phyloP scores from a whole-genome alignment of 2,329 filamentous ascomycete species.

The Ascochyta viciae-villosae region DNA sequence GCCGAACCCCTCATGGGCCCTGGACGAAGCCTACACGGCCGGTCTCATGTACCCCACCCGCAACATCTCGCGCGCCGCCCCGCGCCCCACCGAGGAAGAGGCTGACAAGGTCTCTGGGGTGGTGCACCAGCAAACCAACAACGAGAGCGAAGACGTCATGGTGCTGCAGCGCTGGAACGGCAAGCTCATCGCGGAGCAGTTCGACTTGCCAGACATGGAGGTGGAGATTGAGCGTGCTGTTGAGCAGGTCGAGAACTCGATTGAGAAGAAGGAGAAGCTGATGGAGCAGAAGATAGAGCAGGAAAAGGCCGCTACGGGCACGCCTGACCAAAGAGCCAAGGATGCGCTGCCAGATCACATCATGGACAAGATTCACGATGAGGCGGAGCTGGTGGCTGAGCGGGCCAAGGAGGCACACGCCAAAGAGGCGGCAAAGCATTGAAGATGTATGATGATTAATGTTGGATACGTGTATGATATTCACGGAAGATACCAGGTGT shows the following conservation, averaged over 20 bases:
- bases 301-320: slow-evolving; percentile 40
- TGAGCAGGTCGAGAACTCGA: slow-evolving; percentile 56
- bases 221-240: slow-evolving; percentile 62
- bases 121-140: slow-evolving; percentile 51
- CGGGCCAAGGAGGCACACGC: slow-evolving; percentile 17
- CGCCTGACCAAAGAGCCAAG: slow-evolving; percentile 33
- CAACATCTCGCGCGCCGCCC: slow-evolving; percentile 48
- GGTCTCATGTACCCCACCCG: slow-evolving; percentile 56
- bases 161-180: slow-evolving; percentile 59
- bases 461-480: slow-evolving; percentile 16
- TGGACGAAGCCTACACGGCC: slow-evolving; percentile 77
- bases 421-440: slow-evolving; percentile 13
- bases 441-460: not conserved
- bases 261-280: slow-evolving; percentile 50
- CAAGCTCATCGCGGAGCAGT: slow-evolving; percentile 58
- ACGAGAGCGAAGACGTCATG: slow-evolving; percentile 56
- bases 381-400: slow-evolving; percentile 33
- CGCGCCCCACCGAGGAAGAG: slow-evolving; percentile 47
- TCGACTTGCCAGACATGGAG: slow-evolving; percentile 59
- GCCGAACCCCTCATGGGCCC: slow-evolving; percentile 67
- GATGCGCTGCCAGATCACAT: slow-evolving; percentile 40
- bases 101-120: slow-evolving; percentile 48
- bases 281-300: slow-evolving; percentile 48
- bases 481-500: slow-evolving; percentile 2
- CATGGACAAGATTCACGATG: slow-evolving; percentile 33